Base-by-base conservation (phyloP, 345 rosid genomes). In the Stellera chamaejasme region DNA sequence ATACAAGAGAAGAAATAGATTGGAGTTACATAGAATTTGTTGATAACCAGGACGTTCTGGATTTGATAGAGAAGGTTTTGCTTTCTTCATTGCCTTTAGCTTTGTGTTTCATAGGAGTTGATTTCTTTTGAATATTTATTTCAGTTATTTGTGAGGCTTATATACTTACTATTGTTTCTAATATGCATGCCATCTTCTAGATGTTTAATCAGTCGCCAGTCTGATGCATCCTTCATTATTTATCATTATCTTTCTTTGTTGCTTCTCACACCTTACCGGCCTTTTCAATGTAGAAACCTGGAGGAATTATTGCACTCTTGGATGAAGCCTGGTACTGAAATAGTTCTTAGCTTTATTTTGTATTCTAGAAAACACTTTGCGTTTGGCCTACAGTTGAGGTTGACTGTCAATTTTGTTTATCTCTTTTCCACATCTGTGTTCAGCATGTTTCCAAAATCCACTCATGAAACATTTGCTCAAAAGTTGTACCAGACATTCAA, bases 21-120 rank as follows among this genome's bases (percentile, higher is more conserved):
- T 93, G 99, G 99, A 93, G 97, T 83, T 93, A 93, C 79, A 93
- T 93, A 72, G 99, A 93, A 69, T 93, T 93, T 70, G 99, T 93
- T 68, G 99, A 93, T 75, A 93, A 93, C 77, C 90, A 93, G 78
- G 99, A 93, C 79, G 97, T 93, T 52, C 71, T 93, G 78, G 99
- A 93, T 69, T 82, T 93, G 72, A 93, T 93, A 57, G 99, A 93
- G 68, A 93, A 87, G 97, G 99, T 84, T 14, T 61, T 63, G 39
- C 59, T n/a, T 42, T 56, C n/a, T 63, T 55, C 12, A 28, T 55
- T 61, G 41, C 25, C 48, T 36, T 10, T 49, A 48, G 52, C 51
- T 60, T 65, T 19, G 56, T 64, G 19, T 14, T 52, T 65, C 46
- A 6, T 55, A 23, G 53, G 27, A 54, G 16, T 42, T 25, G 28